phyloP scores from a whole-genome alignment of 371 early-diverging fungal genomes.

The Mucor lusitanicus region DNA sequence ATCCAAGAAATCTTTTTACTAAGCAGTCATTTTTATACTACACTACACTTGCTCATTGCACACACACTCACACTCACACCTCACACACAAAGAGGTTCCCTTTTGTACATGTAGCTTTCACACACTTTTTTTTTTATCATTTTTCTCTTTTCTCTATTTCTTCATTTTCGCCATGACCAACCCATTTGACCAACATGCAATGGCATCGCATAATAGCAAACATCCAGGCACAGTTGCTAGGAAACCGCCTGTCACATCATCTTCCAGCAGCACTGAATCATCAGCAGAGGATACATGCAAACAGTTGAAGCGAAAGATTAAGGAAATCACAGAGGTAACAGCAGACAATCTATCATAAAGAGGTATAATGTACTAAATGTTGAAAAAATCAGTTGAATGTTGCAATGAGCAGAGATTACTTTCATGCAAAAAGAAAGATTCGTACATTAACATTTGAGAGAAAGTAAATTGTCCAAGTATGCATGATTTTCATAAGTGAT shows the following conservation, averaged over 20 bases:
- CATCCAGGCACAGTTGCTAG: not conserved
- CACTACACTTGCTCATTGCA: not conserved
- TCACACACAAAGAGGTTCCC: not conserved
- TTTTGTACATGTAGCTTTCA: constrained; percentile 1
- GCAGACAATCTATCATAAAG: not conserved
- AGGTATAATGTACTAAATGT: not conserved
- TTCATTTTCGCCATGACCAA: not conserved
- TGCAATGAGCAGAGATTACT: constrained; percentile 22
- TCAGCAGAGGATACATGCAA: constrained; percentile 25
- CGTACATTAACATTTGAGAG: constrained; percentile 29
- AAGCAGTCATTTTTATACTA: constrained; percentile 1
- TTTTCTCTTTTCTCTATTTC: not conserved
- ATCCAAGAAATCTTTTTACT: not conserved
- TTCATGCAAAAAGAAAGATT: constrained; percentile 28
- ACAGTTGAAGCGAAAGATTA: constrained; percentile 55
- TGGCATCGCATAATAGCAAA: not conserved
- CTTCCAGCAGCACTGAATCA: not conserved
- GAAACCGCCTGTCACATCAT: not conserved
- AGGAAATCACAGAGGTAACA: constrained; percentile 55
- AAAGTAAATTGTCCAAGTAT: constrained; percentile 19
- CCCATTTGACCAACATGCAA: not conserved
- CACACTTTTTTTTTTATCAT: not conserved
- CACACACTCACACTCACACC: not conserved
- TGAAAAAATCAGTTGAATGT: constrained; percentile 8
- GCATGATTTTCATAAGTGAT: not conserved